These are phyloP conservation scores for Chiua sp. DNA, from an alignment of 1,284 basidiomycete species.

Conservation along the genomic window DNA sequence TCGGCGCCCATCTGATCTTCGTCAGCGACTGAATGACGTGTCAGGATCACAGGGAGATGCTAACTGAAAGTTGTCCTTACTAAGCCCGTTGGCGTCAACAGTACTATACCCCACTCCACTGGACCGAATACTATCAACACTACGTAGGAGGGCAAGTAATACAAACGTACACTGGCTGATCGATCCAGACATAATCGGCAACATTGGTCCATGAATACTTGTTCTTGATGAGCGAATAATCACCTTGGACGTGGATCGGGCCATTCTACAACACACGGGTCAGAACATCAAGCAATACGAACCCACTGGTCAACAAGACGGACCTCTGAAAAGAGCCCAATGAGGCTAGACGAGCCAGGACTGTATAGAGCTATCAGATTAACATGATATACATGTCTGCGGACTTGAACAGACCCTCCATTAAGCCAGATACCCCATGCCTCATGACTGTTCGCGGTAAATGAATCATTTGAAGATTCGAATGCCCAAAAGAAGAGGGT, in stretches of 20 bases:
- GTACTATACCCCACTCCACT: constrained; percentile 72
- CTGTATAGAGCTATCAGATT: constrained; percentile 35
- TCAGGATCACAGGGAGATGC: background rate
- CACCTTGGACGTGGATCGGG: constrained; percentile 57
- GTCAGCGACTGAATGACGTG: constrained; percentile 49
- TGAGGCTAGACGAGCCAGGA: constrained; percentile 71
- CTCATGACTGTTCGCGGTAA: constrained; percentile 50
- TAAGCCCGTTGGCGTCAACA: constrained; percentile 59
- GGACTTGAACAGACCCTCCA: constrained; percentile 63
- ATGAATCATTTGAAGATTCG: constrained; percentile 63
- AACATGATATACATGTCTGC: background rate
- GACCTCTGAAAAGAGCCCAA: constrained; percentile 68
- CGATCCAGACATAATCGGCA: constrained; percentile 73
- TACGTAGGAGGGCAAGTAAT: background rate
- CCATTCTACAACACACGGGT: constrained; percentile 55
- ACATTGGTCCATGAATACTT: constrained; percentile 61
- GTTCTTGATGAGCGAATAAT: constrained; percentile 55
- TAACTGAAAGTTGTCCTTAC: constrained; percentile 39
- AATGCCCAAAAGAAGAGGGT: constrained; percentile 71
- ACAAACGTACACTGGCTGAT: constrained; percentile 67
- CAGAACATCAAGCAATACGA: background rate
- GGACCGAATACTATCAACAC: constrained; percentile 12
- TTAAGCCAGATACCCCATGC: constrained; percentile 82
- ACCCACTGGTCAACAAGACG: constrained; percentile 11
- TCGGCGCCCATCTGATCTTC: constrained; percentile 72